Percentiles rank a stretch among this genome's conserved stretches.
Evolutionary conservation across 305 asterid species (phyloP).

Genomic region (Fraxinus latifolia): DNA sequence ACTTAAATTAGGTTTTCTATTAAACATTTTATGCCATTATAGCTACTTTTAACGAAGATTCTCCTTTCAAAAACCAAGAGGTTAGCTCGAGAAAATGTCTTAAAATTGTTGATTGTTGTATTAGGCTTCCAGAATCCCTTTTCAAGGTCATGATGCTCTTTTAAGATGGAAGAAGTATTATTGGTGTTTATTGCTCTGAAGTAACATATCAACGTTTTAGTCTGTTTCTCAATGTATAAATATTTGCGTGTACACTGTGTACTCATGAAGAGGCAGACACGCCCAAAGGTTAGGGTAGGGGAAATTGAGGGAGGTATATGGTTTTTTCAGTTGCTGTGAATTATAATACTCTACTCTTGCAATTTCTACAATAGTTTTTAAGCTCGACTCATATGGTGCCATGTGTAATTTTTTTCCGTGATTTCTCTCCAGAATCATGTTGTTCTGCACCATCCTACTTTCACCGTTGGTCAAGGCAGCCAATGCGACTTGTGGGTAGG

Average conservation of each 20-base stretch:
- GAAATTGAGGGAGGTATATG: background rate
- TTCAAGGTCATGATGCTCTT: background rate
- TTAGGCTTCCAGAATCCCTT: background rate
- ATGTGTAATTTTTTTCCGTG: background rate
- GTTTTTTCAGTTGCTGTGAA: background rate
- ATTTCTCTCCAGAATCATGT: constrained; percentile 61
- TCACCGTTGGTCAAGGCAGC: constrained; percentile 81
- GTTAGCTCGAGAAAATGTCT: background rate
- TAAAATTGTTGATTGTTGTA: background rate
- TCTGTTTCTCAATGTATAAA: background rate
- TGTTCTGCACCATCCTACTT: constrained; percentile 45
- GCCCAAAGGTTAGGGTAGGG: background rate
- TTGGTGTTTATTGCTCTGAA: background rate
- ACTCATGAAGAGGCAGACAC: background rate
- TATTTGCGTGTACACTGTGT: background rate
- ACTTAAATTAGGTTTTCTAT: background rate
- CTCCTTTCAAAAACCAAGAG: background rate
- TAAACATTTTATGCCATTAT: background rate
- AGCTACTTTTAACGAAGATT: background rate
- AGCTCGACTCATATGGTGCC: background rate
- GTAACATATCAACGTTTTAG: background rate
- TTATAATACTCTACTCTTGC: background rate
- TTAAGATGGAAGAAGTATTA: background rate
- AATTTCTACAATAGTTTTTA: background rate
- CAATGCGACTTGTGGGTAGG: constrained; percentile 71